Evolutionary conservation across 169 alveolate genomes (phyloP).

Genomic region (Eimeria sp.): DNA sequence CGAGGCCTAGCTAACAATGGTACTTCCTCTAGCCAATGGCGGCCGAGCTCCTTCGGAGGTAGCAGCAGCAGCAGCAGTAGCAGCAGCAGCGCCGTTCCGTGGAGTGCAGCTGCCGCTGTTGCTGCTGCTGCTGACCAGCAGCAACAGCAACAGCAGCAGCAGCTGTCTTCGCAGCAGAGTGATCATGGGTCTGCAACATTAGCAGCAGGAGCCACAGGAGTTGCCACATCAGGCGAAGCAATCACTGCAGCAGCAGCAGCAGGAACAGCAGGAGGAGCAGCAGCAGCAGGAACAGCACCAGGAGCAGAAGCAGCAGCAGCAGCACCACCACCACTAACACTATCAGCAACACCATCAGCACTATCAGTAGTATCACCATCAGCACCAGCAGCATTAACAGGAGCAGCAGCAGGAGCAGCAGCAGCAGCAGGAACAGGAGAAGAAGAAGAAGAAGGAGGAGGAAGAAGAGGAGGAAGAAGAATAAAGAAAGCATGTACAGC

Average conservation of each 20-base stretch:
- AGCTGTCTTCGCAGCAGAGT: background rate
- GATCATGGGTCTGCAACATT: background rate
- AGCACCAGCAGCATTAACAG: conserved; percentile 22
- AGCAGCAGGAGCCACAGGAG: too few relatives aligned
- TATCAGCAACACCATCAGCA: too few relatives aligned
- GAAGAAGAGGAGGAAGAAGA: too few relatives aligned
- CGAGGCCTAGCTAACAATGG: background rate
- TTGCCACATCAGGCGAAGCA: too few relatives aligned
- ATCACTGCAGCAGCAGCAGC: too few relatives aligned
- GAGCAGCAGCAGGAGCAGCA: conserved; percentile 45
- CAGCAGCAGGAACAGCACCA: too few relatives aligned
- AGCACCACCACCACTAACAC: too few relatives aligned
- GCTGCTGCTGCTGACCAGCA: background rate
- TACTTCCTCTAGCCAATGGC: background rate
- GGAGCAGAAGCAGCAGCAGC: background rate
- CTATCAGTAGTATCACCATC: too few relatives aligned
- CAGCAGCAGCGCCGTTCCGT: background rate
- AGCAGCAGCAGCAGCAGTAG: conserved; percentile 30
- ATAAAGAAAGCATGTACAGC: background rate
- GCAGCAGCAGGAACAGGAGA: conserved; percentile 29
- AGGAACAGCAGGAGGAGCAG: too few relatives aligned
- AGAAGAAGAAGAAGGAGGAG: too few relatives aligned
- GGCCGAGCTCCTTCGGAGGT: background rate
- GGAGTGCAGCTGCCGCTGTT: background rate
- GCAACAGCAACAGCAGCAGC: conserved; percentile 15